Evolutionary conservation across 2,329 filamentous ascomycete species (phyloP), one percentile per base, ranked within the genome.

Genomic region (Volutella citrinella): DNA sequence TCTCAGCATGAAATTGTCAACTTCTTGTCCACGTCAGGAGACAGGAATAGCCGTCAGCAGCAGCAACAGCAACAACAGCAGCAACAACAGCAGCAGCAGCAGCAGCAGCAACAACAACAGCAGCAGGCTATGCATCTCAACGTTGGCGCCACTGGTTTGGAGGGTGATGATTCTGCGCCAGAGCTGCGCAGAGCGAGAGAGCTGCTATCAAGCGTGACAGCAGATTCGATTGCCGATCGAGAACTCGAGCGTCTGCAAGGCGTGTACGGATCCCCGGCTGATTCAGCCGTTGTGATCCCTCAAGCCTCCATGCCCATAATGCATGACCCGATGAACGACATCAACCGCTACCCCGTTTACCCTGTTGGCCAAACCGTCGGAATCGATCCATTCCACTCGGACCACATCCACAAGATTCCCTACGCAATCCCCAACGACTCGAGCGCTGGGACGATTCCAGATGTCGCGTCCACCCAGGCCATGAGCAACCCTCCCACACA

Each of bases 321-420:
- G 48, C 65, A 74, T 41, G 74, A 79, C 41, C 68, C 72, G 23
- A 65, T 79, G 48, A 73, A 64, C 46, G 75, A 80, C 40, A 69
- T 76, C 28, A 61, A 52, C 39, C 66, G 75, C 27, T 75, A 78
- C 44, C 76, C 94, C 34, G 89, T 96, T 9, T 97, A 96, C 57
- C 90, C 91, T 0, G 88, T 95, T 12, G 90, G 90, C 13, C 81
- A 89, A 46, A 93, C 84, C 1, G 87, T 94, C 46, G 90, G 90
- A 33, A 96, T 96, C 47, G 90, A 96, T 56, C 90, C 91, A 2
- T 93, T 95, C 74, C 90, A 91, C 56, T 84, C 87, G 49, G 90
- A 96, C 51, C 89, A 96, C 55, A 88, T 96, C 55, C 81, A 91
- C 65, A 95, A 95, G 57, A 94, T 96, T 36, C 88, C 90, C 1